Conservation (phyloP, 2,329 filamentous ascomycete genomes). For the Claviceps capensis region DNA sequence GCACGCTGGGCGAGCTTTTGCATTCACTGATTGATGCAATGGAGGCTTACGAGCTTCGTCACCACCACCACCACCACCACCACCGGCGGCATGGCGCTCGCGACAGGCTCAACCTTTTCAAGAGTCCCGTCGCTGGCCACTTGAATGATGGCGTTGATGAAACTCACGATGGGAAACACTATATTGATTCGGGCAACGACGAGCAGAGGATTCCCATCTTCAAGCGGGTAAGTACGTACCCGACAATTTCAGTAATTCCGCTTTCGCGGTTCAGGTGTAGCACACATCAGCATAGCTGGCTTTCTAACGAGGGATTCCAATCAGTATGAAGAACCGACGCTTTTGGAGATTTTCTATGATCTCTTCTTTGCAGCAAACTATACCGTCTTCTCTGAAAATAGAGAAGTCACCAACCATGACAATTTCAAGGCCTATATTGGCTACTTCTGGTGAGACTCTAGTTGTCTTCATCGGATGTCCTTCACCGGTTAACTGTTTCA, state of each 20-base stretch:
- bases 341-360: constrained; percentile 25
- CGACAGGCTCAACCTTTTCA: constrained; percentile 19
- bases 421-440: constrained; percentile 23
- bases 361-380: constrained; percentile 43
- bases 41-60: background rate
- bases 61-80: background rate
- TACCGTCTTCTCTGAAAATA: constrained; percentile 37
- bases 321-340: constrained; percentile 22
- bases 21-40: background rate
- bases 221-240: background rate
- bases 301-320: background rate
- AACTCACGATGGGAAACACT: background rate
- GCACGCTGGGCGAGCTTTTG: no score
- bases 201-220: background rate
- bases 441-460: constrained; percentile 18
- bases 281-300: background rate
- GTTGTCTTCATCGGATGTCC: background rate
- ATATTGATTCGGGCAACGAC: background rate
- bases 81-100: background rate
- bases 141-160: background rate
- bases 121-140: constrained; percentile 15
- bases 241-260: background rate
- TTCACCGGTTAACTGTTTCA: background rate
- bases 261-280: background rate
- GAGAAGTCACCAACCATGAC: constrained; percentile 17